These are phyloP conservation scores for Nissolia schottii DNA, from an alignment of 306 rosid species.

Conservation along the genomic window DNA sequence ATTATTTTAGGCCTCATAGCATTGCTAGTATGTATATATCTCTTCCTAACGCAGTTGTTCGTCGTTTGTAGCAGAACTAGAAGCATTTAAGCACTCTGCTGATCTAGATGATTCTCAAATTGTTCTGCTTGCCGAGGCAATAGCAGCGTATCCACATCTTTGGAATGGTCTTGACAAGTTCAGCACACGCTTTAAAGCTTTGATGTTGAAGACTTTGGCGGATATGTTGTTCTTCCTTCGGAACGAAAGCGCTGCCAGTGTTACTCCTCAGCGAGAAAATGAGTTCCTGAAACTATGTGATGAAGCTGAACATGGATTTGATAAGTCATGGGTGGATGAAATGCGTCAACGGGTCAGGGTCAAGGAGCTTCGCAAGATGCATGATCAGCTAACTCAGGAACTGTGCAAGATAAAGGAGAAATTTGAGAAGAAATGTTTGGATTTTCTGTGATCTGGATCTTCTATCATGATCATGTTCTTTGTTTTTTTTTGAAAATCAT, in stretches of 20 bases:
- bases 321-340: neutral
- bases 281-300: neutral
- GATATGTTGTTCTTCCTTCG: neutral
- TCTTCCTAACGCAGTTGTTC: too few relatives aligned
- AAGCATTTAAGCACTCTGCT: too few relatives aligned
- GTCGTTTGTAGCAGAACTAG: too few relatives aligned
- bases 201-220: neutral
- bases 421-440: neutral
- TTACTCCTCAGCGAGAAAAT: neutral
- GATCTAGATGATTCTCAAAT: conserved; percentile 6
- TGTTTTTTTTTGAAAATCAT: neutral
- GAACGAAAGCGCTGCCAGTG: neutral
- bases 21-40: too few relatives aligned
- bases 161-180: neutral
- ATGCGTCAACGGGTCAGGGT: neutral
- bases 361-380: neutral
- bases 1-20: too few relatives aligned
- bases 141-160: neutral
- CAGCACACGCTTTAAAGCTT: neutral
- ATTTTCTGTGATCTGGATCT: neutral
- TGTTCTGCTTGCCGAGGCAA: neutral
- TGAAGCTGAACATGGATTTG: neutral
- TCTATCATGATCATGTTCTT: neutral
- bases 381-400: neutral
- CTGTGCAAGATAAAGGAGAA: neutral